Conservation (phyloP, 306 rosid genomes). For the Glycine soja region DNA sequence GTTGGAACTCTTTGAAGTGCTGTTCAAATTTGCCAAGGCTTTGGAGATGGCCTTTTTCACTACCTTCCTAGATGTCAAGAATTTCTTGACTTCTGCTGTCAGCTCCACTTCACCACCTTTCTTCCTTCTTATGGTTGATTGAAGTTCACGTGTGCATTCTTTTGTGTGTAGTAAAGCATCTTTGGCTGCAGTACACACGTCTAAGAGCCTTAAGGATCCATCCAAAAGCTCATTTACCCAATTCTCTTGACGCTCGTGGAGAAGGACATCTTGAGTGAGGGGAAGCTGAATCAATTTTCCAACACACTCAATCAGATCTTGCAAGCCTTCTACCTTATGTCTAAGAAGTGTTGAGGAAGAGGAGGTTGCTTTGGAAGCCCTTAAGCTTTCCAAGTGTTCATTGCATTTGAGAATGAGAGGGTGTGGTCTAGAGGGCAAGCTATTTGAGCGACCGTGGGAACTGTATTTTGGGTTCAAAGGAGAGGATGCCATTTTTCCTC, state of each 20-base stretch:
- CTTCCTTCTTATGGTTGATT: constrained; percentile 43
- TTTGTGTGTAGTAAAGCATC: constrained; percentile 46
- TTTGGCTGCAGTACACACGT: constrained; percentile 42
- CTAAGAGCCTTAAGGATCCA: constrained; percentile 43
- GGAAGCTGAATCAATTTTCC: constrained; percentile 33
- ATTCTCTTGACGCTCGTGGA: constrained; percentile 16
- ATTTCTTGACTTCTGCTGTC: constrained; percentile 27
- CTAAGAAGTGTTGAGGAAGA: constrained; percentile 37
- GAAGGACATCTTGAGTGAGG: constrained; percentile 31
- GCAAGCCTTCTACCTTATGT: constrained; percentile 36
- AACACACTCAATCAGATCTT: constrained; percentile 41
- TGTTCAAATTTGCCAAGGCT: constrained; percentile 37
- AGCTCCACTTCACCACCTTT: constrained; percentile 24
- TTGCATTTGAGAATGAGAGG: constrained; percentile 44
- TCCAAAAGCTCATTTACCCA: constrained; percentile 37
- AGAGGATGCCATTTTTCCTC: constrained; percentile 46
- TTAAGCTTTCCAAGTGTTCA: constrained; percentile 36
- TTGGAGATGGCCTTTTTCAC: constrained; percentile 38
- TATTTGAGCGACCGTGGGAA: constrained; percentile 41
- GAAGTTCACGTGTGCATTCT: constrained; percentile 48
- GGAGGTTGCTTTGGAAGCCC: constrained; percentile 38
- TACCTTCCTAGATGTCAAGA: constrained; percentile 43
- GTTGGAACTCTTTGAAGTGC: constrained; percentile 2
- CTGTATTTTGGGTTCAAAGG: constrained; percentile 37
- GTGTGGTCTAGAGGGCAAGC: constrained; percentile 47